phyloP scores from a whole-genome alignment of 306 rosid species.

The Dalbergia cultrata region DNA sequence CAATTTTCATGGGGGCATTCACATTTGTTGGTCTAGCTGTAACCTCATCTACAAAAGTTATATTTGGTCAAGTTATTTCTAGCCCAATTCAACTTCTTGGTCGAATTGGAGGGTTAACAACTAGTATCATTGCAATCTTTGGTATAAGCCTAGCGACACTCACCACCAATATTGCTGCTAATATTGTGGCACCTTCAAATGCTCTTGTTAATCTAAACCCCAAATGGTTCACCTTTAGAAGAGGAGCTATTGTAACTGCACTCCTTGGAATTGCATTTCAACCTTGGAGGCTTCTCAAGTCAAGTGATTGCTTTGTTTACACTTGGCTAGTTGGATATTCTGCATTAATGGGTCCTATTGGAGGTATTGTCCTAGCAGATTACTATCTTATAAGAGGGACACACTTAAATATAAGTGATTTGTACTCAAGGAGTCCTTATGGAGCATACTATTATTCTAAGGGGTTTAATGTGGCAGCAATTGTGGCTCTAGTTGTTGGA shows the following conservation, averaged over 20 bases:
- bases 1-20: constrained; percentile 85
- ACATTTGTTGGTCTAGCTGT: constrained; percentile 93
- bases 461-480: constrained; percentile 82
- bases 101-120: constrained; percentile 78
- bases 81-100: constrained; percentile 81
- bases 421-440: constrained; percentile 68
- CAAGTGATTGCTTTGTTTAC: constrained; percentile 92
- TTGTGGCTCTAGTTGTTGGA: constrained; percentile 71
- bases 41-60: constrained; percentile 79
- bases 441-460: constrained; percentile 70
- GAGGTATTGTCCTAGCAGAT: constrained; percentile 76
- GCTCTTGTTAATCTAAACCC: constrained; percentile 91
- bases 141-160: constrained; percentile 85
- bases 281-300: constrained; percentile 89
- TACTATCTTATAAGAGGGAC: constrained; percentile 67
- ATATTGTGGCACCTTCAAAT: constrained; percentile 93
- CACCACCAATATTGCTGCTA: constrained; percentile 93
- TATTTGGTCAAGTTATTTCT: constrained; percentile 79
- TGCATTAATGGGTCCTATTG: constrained; percentile 89
- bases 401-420: constrained; percentile 58
- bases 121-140: constrained; percentile 66
- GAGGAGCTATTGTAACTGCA: constrained; percentile 79
- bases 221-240: constrained; percentile 68
- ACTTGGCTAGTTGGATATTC: constrained; percentile 96
- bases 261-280: constrained; percentile 85